A percentile compares a stretch with the other conserved stretches of the same genome.
Evolutionary conservation across 1,139 yeast genomes (phyloP).

Genomic region (Pichia sp.): DNA sequence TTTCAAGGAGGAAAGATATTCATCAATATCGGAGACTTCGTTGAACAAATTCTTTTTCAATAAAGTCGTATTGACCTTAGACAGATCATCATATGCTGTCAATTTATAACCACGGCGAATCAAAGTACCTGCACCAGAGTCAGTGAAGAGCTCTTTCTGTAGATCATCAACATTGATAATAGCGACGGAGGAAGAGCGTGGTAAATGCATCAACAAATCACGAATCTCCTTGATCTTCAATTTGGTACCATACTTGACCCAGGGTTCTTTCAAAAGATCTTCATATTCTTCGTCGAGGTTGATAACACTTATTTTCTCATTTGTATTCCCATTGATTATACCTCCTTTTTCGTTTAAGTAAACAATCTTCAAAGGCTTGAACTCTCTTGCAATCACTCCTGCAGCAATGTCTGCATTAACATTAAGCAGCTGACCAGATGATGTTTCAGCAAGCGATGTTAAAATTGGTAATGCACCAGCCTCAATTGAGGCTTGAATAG

Average conservation of each 20-base stretch:
- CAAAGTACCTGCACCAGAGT: slow-evolving; percentile 98
- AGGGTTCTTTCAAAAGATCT: slow-evolving; percentile 78
- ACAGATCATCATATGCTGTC: slow-evolving; percentile 34
- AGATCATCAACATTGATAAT: slow-evolving; percentile 90
- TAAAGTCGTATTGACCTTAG: slow-evolving; percentile 12
- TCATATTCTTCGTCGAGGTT: slow-evolving; percentile 96
- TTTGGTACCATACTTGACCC: slow-evolving; percentile 99
- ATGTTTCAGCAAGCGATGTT: slow-evolving; percentile 93
- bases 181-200: slow-evolving; percentile 96
- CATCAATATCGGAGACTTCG: slow-evolving; percentile 56
- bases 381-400: slow-evolving; percentile 92
- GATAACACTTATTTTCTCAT: slow-evolving; percentile 82
- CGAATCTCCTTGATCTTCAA: slow-evolving; percentile 93
- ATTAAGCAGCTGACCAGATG: slow-evolving; percentile 91
- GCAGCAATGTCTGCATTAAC: slow-evolving; percentile 99
- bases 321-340: slow-evolving; percentile 83
- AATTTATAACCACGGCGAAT: slow-evolving; percentile 95
- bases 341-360: slow-evolving; percentile 98
- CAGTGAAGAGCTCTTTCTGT: slow-evolving; percentile 95
- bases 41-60: slow-evolving; percentile 13
- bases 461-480: slow-evolving; percentile 96
- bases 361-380: slow-evolving; percentile 94
- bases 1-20: slow-evolving; percentile 71
- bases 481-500: slow-evolving; percentile 89
- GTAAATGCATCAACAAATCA: slow-evolving; percentile 86